A percentile compares a stretch with the other conserved stretches of the same genome.
Evolutionary conservation across 164 flowering plant genomes (phyloP).

Genomic region (Warburgia ugandensis): DNA sequence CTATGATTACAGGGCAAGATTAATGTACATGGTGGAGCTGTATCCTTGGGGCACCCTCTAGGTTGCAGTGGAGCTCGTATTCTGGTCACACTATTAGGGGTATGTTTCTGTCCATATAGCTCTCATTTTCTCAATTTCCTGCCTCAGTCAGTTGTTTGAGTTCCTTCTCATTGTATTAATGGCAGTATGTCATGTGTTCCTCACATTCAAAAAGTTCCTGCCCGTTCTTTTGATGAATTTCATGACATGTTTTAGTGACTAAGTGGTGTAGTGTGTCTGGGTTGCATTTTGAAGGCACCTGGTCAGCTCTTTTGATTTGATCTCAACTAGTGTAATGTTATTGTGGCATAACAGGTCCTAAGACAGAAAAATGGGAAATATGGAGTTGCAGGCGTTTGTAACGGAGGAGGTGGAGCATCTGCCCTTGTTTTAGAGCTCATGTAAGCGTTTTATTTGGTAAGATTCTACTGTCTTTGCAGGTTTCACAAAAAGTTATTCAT

Average conservation of each 20-base stretch:
- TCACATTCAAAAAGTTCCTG: too few species aligned
- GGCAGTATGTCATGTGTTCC: too few species aligned
- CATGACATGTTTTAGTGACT: too few species aligned
- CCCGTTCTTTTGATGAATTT: too few species aligned
- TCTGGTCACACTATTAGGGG: constrained; percentile 81
- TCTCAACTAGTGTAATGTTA: neutral
- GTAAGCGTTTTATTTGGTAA: constrained; percentile 42
- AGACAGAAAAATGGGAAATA: constrained; percentile 58
- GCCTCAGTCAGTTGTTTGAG: too few species aligned
- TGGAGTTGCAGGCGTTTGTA: constrained; percentile 69
- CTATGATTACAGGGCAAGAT: constrained; percentile 50
- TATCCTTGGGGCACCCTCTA: constrained; percentile 90
- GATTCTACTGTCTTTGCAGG: neutral
- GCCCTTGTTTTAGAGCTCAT: constrained; percentile 73
- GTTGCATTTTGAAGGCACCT: too few species aligned
- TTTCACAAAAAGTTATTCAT: neutral
- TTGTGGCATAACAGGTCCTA: constrained; percentile 41
- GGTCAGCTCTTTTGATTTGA: too few species aligned
- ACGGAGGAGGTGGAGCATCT: constrained; percentile 92
- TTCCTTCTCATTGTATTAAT: too few species aligned
- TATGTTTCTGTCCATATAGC: constrained; percentile 14
- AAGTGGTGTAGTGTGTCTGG: too few species aligned
- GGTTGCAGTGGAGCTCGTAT: constrained; percentile 99
- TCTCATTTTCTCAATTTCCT: neutral
- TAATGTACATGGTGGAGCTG: constrained; percentile 96